Evolutionary conservation across 129 eudicot genomes (phyloP), one percentile per base, ranked within the genome.

Genomic region (Mikania micrantha): DNA sequence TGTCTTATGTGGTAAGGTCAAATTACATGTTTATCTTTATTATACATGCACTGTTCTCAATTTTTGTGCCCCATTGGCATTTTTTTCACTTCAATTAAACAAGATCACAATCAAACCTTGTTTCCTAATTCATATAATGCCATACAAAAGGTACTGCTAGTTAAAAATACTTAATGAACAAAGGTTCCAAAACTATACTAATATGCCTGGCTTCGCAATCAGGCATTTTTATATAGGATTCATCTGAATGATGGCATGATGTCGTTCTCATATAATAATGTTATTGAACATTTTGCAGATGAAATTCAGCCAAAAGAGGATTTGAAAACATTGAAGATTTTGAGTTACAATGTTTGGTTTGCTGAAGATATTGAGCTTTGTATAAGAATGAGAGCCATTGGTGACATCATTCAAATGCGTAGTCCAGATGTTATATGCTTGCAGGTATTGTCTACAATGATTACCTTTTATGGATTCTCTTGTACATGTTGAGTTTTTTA

Each of bases 341-440:
- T 93, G 85, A 83, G 86, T 66, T 93, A 93, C 60, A 93, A 93
- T 76, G 85, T 93, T 41, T 93, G 98, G 98, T 93, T 93, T 69
- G 83, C 91, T 8, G 98, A 88, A 67, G 95, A 93, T 36, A 59
- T 88, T 41, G 92, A 88, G 82, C 64, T 82, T 87, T 78, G 64
- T 15, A 66, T 76, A 66, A 82, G 98, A 80, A 88, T 93, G 98
- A 78, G 72, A 69, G 92, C 96, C 44, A 75, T 93, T 0, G 90
- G 98, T 60, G 77, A 81, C 71, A 87, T 93, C 36, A 86, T 93
- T 62, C 88, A 73, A 62, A 66, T 86, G 72, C 96, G 86, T 70
- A 65, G 83, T 38, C 98, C 98, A 0, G 95, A 88, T 74, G 69
- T 93, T 60, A 88, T 88, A 49, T 93, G 98, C 74, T 79, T 93